Conservation (phyloP, 371 early-diverging fungal genomes). For the Dichotomocladium elegans region DNA sequence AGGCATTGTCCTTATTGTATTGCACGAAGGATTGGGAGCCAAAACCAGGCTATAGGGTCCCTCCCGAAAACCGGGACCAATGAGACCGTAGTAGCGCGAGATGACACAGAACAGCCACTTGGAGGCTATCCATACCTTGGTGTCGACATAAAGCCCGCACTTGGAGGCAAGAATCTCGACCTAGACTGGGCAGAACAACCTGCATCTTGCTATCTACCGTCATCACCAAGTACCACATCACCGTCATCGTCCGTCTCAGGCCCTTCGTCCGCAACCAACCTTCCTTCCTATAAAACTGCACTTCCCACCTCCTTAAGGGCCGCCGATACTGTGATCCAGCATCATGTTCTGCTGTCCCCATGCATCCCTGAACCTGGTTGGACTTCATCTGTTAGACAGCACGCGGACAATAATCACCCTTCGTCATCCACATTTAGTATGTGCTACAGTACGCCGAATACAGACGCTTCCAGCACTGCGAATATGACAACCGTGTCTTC, state of each 20-base stretch:
- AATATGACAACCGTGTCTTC: no score
- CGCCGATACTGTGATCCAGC: no score
- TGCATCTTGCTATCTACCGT: not conserved
- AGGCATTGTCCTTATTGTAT: slow-evolving; percentile 49
- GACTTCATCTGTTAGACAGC: no score
- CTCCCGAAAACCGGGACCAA: slow-evolving; percentile 15
- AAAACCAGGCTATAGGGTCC: slow-evolving; percentile 27
- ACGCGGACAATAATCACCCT: no score
- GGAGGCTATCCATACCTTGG: not conserved
- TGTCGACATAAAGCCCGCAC: no score
- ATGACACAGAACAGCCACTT: not conserved
- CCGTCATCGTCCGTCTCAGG: not conserved
- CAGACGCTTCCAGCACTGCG: no score
- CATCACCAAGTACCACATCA: not conserved
- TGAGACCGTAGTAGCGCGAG: not conserved
- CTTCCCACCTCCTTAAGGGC: no score
- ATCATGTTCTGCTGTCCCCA: no score
- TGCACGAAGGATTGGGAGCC: slow-evolving; percentile 38
- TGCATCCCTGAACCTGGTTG: no score
- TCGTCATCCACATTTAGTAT: no score
- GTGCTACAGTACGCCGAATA: no score
- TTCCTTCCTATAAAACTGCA: no score
- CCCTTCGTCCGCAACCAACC: not conserved
- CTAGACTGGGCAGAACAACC: not conserved
- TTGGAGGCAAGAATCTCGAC: not conserved